Percentiles rank a stretch among this genome's conserved stretches.
Evolutionary conservation across 2,329 filamentous ascomycete genomes (phyloP).

Genomic region (Uncinocarpus reesii): DNA sequence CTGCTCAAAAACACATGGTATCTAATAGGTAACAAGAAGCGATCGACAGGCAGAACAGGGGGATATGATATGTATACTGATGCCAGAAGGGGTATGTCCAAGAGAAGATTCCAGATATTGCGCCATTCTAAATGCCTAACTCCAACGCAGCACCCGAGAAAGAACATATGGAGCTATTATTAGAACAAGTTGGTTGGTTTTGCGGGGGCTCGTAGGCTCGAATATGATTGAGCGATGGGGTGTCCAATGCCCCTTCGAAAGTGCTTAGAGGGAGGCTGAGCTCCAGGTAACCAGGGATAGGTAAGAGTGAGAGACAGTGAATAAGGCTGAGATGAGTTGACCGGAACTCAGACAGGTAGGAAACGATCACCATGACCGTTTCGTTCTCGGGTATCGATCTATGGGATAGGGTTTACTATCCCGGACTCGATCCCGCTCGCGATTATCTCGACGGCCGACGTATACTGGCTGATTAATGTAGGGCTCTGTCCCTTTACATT

Average conservation of each 20-base stretch:
- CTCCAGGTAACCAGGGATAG: background rate
- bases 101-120: background rate
- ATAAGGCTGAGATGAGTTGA: background rate
- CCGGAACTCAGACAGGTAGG: background rate
- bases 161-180: background rate
- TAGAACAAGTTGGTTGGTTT: slow-evolving; percentile 1
- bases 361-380: slow-evolving; percentile 16
- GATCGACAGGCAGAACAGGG: background rate
- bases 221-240: background rate
- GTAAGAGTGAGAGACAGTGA: background rate
- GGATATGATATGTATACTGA: slow-evolving; percentile 3
- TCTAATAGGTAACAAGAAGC: slow-evolving; percentile 1
- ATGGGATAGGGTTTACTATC: slow-evolving; percentile 14
- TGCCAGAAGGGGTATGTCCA: slow-evolving; percentile 9
- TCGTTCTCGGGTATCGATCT: slow-evolving; percentile 14
- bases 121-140: slow-evolving; percentile 9
- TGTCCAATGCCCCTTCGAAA: background rate
- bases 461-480: slow-evolving; percentile 38
- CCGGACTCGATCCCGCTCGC: slow-evolving; percentile 14
- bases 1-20: slow-evolving; percentile 4
- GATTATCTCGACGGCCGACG: slow-evolving; percentile 26
- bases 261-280: background rate
- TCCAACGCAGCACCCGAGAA: slow-evolving; percentile 1
- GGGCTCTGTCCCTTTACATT: slow-evolving; percentile 24
- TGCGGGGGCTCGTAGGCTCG: background rate